Conservation (phyloP, 805 yeast genomes). For the Yueomyces sinensis region DNA sequence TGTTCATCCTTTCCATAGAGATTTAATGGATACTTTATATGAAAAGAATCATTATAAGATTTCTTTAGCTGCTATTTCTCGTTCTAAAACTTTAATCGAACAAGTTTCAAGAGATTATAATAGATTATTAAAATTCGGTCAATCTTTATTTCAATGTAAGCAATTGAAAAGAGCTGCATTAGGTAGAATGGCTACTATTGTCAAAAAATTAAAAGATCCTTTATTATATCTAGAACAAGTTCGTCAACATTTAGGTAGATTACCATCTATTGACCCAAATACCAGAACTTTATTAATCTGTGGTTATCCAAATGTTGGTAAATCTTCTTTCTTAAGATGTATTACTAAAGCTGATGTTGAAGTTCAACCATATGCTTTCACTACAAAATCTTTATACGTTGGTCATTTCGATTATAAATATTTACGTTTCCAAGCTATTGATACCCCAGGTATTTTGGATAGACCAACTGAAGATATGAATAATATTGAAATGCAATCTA, state of each 20-base stretch:
- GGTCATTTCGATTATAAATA: conserved; percentile 99
- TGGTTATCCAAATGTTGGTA: conserved; percentile 99
- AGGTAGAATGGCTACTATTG: conserved; percentile 99
- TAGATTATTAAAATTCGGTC: conserved; percentile 91
- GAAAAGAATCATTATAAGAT: conserved; percentile 98
- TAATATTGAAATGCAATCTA: conserved; percentile 98
- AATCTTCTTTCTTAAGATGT: conserved; percentile 84
- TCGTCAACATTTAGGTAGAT: conserved; percentile 96
- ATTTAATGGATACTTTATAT: conserved; percentile 92
- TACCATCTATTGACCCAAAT: conserved; percentile 96
- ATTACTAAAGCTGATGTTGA: conserved; percentile 98
- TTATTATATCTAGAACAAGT: conserved; percentile 91
- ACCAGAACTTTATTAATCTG: conserved; percentile 94
- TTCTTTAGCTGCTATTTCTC: conserved; percentile 84
- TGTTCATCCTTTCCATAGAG: conserved; percentile 97
- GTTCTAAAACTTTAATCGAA: conserved; percentile 88
- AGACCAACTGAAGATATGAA: conserved; percentile 99
- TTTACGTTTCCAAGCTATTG: conserved; percentile 95
- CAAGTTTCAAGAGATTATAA: conserved; percentile 94
- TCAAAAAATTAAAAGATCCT: conserved; percentile 91
- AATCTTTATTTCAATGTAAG: conserved; percentile 95
- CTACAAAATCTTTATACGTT: conserved; percentile 92
- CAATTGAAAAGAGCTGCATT: conserved; percentile 96
- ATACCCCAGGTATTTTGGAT: conserved; percentile 97
- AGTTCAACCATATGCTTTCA: conserved; percentile 98